These are phyloP conservation scores for Boletus speciosus DNA, from an alignment of 768 basidiomycete species.

Conservation along the genomic window DNA sequence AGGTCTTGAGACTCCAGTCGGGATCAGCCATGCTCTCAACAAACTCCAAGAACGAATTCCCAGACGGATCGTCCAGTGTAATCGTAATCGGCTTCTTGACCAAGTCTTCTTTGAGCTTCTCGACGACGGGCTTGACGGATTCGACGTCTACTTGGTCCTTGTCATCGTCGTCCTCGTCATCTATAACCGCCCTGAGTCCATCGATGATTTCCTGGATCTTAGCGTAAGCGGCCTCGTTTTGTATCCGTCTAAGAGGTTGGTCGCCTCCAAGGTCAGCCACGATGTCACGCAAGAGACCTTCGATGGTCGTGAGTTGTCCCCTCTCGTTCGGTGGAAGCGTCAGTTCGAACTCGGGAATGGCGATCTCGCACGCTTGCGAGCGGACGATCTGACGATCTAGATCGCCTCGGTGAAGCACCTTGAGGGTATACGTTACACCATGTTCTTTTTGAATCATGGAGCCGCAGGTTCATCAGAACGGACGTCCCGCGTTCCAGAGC, in stretches of 20 bases:
- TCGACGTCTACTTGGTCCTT: constrained; percentile 37
- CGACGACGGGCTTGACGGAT: constrained; percentile 27
- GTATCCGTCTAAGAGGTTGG: constrained; percentile 79
- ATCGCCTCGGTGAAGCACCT: constrained; percentile 69
- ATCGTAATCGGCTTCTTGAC: constrained; percentile 77
- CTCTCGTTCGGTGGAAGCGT: constrained; percentile 80
- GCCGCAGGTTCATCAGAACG: background rate
- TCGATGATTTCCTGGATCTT: constrained; percentile 78
- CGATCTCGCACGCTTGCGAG: constrained; percentile 74
- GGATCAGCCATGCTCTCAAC: constrained; percentile 82
- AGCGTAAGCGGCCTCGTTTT: constrained; percentile 65
- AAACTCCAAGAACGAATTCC: constrained; percentile 97
- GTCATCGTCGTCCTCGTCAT: constrained; percentile 52
- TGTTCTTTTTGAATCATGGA: constrained; percentile 51
- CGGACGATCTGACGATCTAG: constrained; percentile 93
- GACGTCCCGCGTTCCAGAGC: no score
- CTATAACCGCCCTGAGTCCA: constrained; percentile 60
- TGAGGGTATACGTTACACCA: constrained; percentile 77
- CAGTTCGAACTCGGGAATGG: constrained; percentile 84
- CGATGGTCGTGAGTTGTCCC: constrained; percentile 95
- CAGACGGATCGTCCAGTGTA: constrained; percentile 87
- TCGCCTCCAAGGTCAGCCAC: constrained; percentile 74
- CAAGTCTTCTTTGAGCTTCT: constrained; percentile 38
- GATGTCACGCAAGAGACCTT: constrained; percentile 85
- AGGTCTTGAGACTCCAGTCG: constrained; percentile 87